Percentiles rank a stretch among this genome's conserved stretches.
phyloP scores from a whole-genome alignment of 371 early-diverging fungal genomes.

The Caulochytrium protostelioides region DNA sequence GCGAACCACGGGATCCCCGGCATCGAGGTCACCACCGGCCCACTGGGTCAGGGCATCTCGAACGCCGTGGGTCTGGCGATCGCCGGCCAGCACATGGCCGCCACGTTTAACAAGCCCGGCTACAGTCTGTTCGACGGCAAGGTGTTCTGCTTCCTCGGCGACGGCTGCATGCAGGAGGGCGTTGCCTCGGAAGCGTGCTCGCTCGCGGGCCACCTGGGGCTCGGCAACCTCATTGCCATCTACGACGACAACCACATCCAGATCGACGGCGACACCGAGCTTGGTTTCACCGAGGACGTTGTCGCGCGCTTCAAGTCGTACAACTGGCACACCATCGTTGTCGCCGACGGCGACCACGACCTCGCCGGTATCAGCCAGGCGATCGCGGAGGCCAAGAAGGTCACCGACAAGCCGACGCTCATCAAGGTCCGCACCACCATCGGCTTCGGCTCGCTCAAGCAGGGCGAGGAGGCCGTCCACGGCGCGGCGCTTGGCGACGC shows the following conservation, averaged over 20 bases:
- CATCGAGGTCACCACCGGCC: constrained; percentile 97
- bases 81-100: constrained; percentile 68
- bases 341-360: constrained; percentile 71
- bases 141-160: constrained; percentile 81
- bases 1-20: constrained; percentile 50
- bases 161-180: constrained; percentile 99
- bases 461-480: constrained; percentile 65
- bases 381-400: constrained; percentile 54
- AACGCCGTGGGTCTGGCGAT: constrained; percentile 95
- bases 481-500: constrained; percentile 68
- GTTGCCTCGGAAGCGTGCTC: constrained; percentile 91
- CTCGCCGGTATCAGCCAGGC: constrained; percentile 45
- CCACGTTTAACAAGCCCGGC: constrained; percentile 70
- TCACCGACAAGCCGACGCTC: constrained; percentile 65
- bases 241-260: constrained; percentile 95
- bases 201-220: constrained; percentile 85
- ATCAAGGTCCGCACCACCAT: constrained; percentile 56
- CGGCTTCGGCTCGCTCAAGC: constrained; percentile 62
- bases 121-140: constrained; percentile 62
- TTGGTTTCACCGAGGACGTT: constrained; percentile 90
- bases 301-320: constrained; percentile 70
- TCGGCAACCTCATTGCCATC: constrained; percentile 87
- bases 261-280: constrained; percentile 77
- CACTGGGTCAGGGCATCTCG: constrained; percentile 93
- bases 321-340: constrained; percentile 72